These are phyloP conservation scores for Fonsecaea monophora DNA, from an alignment of 2,329 filamentous ascomycete genomes.

Conservation along the genomic window DNA sequence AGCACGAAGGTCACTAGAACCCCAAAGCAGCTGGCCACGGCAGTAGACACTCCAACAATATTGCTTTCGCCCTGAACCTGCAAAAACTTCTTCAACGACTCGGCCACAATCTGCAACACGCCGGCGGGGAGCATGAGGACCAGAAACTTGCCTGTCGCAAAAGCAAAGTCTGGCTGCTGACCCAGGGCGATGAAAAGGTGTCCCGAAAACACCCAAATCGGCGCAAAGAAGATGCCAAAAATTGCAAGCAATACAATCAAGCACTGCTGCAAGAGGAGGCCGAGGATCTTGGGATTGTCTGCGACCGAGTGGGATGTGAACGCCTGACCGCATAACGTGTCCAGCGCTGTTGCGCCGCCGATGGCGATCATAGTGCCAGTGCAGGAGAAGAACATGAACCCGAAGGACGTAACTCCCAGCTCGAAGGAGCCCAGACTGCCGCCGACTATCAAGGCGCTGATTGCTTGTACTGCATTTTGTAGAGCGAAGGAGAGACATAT, in stretches of 20 bases:
- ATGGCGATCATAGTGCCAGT: slow-evolving; percentile 32
- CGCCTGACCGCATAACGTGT: slow-evolving; percentile 31
- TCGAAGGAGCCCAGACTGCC: slow-evolving; percentile 27
- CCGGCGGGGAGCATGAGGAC: slow-evolving; percentile 25
- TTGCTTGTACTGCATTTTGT: slow-evolving; percentile 31
- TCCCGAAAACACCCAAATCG: slow-evolving; percentile 29
- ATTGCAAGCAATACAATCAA: slow-evolving; percentile 26
- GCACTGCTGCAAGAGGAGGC: slow-evolving; percentile 27
- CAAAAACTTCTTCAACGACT: slow-evolving; percentile 31
- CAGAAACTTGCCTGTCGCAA: slow-evolving; percentile 24
- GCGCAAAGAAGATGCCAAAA: slow-evolving; percentile 20
- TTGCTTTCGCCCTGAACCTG: slow-evolving; percentile 27
- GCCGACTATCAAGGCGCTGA: slow-evolving; percentile 22
- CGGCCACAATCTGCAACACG: slow-evolving; percentile 23
- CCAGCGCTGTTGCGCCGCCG: slow-evolving; percentile 31
- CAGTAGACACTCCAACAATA: slow-evolving; percentile 16
- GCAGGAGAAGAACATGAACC: slow-evolving; percentile 30
- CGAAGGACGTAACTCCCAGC: slow-evolving; percentile 28
- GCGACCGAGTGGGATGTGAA: slow-evolving; percentile 14
- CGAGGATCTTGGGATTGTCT: slow-evolving; percentile 25
- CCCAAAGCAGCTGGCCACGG: slow-evolving; percentile 9
- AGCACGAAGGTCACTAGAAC: slow-evolving; percentile 22
- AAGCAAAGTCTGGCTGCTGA: slow-evolving; percentile 24
- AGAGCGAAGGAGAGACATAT: slow-evolving; percentile 30
- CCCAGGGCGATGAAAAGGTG: slow-evolving; percentile 26